These are phyloP conservation scores for Aspergillus sp. DNA, from an alignment of 2,329 filamentous ascomycete species.

Conservation along the genomic window DNA sequence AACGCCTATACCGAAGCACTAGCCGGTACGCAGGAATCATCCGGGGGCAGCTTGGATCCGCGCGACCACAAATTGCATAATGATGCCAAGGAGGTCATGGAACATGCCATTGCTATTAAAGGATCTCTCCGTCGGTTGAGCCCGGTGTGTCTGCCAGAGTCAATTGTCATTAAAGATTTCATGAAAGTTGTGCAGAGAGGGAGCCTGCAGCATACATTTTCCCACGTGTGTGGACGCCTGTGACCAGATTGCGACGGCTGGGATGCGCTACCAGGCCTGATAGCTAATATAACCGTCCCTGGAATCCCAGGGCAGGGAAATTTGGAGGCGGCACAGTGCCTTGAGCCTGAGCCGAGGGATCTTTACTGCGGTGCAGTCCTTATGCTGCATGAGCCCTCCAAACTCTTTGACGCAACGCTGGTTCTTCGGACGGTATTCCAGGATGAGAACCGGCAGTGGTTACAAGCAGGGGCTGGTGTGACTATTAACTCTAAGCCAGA, in stretches of 20 bases:
- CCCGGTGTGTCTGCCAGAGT: no score
- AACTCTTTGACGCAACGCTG: constrained; percentile 11
- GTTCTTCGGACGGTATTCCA: constrained; percentile 18
- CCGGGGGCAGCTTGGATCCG: no score
- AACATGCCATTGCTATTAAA: no score
- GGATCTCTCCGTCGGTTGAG: no score
- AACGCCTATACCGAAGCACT: no score
- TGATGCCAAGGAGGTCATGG: no score
- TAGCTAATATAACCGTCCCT: constrained; percentile 9
- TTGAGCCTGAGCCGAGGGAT: constrained; percentile 12
- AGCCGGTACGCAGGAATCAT: no score
- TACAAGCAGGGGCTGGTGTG: constrained; percentile 17
- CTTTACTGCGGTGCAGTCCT: constrained; percentile 17
- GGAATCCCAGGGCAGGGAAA: constrained; percentile 13
- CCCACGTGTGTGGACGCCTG: constrained; percentile 10
- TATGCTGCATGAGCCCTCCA: constrained; percentile 5
- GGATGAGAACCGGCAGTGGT: constrained; percentile 10
- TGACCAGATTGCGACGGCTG: constrained; percentile 7
- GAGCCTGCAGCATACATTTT: constrained; percentile 16
- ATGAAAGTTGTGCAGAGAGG: constrained; percentile 13
- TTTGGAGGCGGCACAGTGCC: constrained; percentile 7
- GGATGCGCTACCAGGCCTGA: constrained; percentile 12
- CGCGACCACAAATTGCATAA: no score
- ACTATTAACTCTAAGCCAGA: constrained; percentile 11
- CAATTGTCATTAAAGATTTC: constrained; percentile 11